Evolutionary conservation across 345 rosid genomes (phyloP).

Genomic region (Camelina sativa): DNA sequence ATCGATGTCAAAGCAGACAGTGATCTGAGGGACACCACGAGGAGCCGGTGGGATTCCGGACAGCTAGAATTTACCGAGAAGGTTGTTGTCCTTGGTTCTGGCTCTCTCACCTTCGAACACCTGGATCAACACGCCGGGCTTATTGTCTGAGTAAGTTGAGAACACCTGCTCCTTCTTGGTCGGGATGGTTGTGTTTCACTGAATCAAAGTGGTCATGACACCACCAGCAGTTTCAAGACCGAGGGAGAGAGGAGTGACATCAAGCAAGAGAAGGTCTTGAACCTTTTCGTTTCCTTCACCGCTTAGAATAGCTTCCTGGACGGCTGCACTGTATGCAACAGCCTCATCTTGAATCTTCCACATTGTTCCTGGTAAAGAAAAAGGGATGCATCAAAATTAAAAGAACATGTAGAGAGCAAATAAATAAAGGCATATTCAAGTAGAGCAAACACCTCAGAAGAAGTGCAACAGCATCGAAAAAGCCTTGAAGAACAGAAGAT

Average conservation of each 20-base stretch:
- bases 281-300: no score
- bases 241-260: no score
- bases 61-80: conserved; percentile 47
- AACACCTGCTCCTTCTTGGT: conserved; percentile 47
- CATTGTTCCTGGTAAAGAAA: conserved; percentile 57
- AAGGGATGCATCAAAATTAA: conserved; percentile 17
- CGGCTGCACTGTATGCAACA: no score
- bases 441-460: conserved; percentile 66
- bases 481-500: conserved; percentile 79
- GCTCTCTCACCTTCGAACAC: conserved; percentile 52
- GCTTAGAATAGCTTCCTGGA: no score
- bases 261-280: no score
- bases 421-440: background rate
- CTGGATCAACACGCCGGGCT: conserved; percentile 45
- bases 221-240: no score
- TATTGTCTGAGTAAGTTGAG: conserved; percentile 46
- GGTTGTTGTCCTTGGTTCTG: conserved; percentile 49
- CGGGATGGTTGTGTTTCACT: conserved; percentile 44
- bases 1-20: conserved; percentile 37
- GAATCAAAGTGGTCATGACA: conserved; percentile 47
- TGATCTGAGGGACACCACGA: conserved; percentile 48
- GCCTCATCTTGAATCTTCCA: no score
- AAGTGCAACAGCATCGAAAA: conserved; percentile 78
- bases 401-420: background rate
- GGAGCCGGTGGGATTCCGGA: conserved; percentile 49